These are phyloP conservation scores for Trichoderma aggressivum DNA, from an alignment of 2,329 filamentous ascomycete species.

Conservation along the genomic window DNA sequence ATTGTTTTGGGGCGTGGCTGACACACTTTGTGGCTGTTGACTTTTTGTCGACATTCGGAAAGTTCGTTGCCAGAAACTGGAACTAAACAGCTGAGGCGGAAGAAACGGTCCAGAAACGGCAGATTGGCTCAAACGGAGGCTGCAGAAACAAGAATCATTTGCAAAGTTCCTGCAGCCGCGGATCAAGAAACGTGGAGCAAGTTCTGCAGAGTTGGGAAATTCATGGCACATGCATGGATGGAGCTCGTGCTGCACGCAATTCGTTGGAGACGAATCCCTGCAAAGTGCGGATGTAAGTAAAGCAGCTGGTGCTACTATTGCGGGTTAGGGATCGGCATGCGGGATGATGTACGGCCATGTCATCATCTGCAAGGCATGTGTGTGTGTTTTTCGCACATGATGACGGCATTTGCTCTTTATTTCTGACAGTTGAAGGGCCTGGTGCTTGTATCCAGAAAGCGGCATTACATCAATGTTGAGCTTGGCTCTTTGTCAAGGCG, in stretches of 20 bases:
- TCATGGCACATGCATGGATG: background rate
- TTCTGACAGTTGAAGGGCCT: no score
- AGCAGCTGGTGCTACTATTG: background rate
- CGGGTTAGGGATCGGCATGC: background rate
- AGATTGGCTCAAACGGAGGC: background rate
- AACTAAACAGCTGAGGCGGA: background rate
- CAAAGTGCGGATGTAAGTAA: background rate
- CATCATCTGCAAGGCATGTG: background rate
- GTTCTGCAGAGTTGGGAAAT: background rate
- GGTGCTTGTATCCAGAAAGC: background rate
- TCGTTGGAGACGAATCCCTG: background rate
- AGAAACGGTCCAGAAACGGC: background rate
- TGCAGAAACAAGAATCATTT: background rate
- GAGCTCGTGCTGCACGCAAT: no score
- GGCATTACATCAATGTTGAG: background rate
- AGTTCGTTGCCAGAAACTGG: background rate
- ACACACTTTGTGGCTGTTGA: background rate
- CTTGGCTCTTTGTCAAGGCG: background rate
- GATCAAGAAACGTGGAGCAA: background rate
- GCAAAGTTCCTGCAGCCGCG: background rate
- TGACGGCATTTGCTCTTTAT: slow-evolving; percentile 4
- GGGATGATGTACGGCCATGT: slow-evolving; percentile 2
- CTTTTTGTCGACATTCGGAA: background rate
- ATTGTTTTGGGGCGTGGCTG: background rate
- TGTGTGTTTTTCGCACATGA: background rate